A percentile compares a stretch with the other conserved stretches of the same genome.
These are phyloP conservation scores for Tribonema minus DNA, from an alignment of 108 stramenopile genomes.

Conservation along the genomic window DNA sequence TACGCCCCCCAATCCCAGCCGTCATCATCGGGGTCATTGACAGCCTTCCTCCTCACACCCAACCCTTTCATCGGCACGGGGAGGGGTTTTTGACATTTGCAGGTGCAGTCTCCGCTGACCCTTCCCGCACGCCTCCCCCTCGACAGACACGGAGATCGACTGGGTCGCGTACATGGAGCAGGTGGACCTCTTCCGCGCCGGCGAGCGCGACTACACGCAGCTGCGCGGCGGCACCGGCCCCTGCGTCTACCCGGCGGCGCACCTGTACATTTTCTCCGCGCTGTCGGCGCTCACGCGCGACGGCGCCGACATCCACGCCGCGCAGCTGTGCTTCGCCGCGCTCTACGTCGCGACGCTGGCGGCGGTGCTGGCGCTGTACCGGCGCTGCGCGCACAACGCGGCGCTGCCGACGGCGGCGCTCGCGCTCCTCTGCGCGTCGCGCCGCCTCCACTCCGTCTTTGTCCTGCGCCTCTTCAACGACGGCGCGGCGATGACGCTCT, in stretches of 20 bases:
- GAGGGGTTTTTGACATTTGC: not conserved
- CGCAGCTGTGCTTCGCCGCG: conserved; percentile 74
- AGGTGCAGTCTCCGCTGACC: not conserved
- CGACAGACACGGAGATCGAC: conserved; percentile 89
- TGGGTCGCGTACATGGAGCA: conserved; percentile 98
- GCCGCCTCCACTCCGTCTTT: conserved; percentile 88
- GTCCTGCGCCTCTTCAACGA: conserved; percentile 95
- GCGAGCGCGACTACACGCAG: conserved; percentile 79
- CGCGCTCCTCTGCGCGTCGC: conserved; percentile 17
- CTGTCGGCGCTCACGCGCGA: conserved; percentile 65
- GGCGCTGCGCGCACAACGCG: conserved; percentile 35
- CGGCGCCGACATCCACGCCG: conserved; percentile 61
- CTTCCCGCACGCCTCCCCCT: not conserved
- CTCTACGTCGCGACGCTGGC: conserved; percentile 68
- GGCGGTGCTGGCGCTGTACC: conserved; percentile 72
- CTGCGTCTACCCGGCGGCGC: conserved; percentile 94
- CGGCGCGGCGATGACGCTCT: conserved; percentile 77
- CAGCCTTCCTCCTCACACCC: not conserved
- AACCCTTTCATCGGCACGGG: not conserved
- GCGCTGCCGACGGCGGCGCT: conserved; percentile 14
- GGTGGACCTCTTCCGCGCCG: conserved; percentile 69
- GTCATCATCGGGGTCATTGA: not conserved
- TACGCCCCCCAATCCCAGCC: not conserved
- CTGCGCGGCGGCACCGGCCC: conserved; percentile 88
- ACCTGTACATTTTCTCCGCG: conserved; percentile 77